Base-by-base conservation (phyloP, 2,329 filamentous ascomycete genomes). In the Exophiala sp. region DNA sequence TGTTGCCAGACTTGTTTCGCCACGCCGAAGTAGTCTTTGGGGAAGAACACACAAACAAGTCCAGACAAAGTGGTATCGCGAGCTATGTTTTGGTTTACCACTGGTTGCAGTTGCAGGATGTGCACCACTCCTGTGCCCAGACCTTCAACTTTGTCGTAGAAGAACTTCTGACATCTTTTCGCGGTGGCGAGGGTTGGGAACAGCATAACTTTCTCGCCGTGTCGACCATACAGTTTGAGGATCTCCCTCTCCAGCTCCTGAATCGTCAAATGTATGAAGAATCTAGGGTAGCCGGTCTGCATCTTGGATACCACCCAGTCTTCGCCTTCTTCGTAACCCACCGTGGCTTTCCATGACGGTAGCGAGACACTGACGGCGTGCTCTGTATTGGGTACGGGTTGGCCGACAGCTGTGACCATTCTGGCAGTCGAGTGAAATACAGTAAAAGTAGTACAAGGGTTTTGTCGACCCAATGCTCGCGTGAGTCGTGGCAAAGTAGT, bases 1-100 rank as follows among this genome's bases (percentile, higher is more conserved):
- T 99, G 94, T 69, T 97, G 94, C 94, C 94, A 99, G 66, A 95
- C 96, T 65, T 91, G 83, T 70, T 96, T 97, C n/a, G 90, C 89
- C 55, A 88, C 71, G 3, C 82, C 73, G 63, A 86, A 91, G 14
- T 83, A 73, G 10, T 84, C 81, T 42, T 80, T 75, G 0, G 85
- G 82, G 63, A 87, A 90, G 39, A 97, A 68, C 2, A 96, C 84
- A 20, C 84, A 85, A 1, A 81, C 87, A 18, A 91, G 74, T 8
- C 78, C 76, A 0, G 86, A 85, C 2, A 75, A 73, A 24, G 87
- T 70, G n/a, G 75, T 33, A 78, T 72, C 4, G 36, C 51, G 47
- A 35, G 45, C 52, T 4, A 75, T 69, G 36, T 77, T 72, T 55
- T 78, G 79, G 29, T 79, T 73, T 8, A 76, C 74, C 61, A 86